Evolutionary conservation across 1,139 yeast species (phyloP).

Genomic region (Waltiozyma sp.): DNA sequence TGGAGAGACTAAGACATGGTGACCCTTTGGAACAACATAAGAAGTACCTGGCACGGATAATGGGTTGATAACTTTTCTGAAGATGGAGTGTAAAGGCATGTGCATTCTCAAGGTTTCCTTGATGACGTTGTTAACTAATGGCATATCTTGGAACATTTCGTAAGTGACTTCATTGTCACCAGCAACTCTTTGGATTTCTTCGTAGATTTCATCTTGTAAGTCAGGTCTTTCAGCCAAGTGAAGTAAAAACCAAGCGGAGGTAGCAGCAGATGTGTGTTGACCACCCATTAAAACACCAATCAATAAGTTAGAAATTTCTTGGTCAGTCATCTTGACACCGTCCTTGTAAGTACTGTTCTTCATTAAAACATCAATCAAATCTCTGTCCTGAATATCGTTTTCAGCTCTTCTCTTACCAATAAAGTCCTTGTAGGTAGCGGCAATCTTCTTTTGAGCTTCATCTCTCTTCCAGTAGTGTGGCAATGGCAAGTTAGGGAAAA

Average conservation of each 20-base stretch:
- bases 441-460: constrained; percentile 72
- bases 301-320: constrained; percentile 84
- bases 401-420: constrained; percentile 62
- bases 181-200: constrained; percentile 58
- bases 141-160: constrained; percentile 75
- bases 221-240: constrained; percentile 84
- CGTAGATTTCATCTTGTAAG: constrained; percentile 65
- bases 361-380: constrained; percentile 83
- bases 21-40: constrained; percentile 80
- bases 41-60: constrained; percentile 72
- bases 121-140: constrained; percentile 69
- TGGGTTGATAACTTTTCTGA: constrained; percentile 78
- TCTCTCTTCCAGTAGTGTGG: constrained; percentile 82
- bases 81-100: constrained; percentile 90
- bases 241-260: constrained; percentile 88
- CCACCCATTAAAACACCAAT: constrained; percentile 99
- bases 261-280: constrained; percentile 95
- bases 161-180: constrained; percentile 54
- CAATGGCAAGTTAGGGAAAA: constrained; percentile 86
- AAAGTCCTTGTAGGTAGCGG: constrained; percentile 69
- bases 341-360: constrained; percentile 78
- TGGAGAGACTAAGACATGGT: constrained; percentile 85
- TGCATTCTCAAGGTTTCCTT: constrained; percentile 93
- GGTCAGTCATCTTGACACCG: constrained; percentile 88
- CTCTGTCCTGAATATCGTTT: constrained; percentile 74